Evolutionary conservation across 805 yeast genomes (phyloP), one percentile per base, ranked within the genome.

Genomic region (Clavispora fructus): DNA sequence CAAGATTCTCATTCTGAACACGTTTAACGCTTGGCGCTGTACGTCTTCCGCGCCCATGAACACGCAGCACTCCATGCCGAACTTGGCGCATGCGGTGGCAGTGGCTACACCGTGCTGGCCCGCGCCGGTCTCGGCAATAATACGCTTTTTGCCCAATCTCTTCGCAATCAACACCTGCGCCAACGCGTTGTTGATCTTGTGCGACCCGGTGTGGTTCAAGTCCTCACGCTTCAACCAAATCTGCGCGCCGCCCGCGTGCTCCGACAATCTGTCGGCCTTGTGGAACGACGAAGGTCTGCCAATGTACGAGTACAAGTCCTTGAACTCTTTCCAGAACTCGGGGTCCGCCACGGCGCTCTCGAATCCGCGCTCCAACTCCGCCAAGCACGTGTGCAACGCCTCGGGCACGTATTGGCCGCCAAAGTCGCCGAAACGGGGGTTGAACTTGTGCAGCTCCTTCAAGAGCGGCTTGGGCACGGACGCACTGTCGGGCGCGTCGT

Each of bases 341-440:
- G 90, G 94, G 68, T 94, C 99, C 27, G 91, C 88, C 54, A 83
- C 83, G 16, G 97, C 97, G 38, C 74, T 77, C 63, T 87, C 91
- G 64, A 91, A 95, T 4, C 89, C 97, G 44, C 64, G 73, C 71
- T 94, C 99, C 47, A 94, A 78, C 69, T 94, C 96, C 51, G 82
- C 79, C 57, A 94, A 76, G 73, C 98, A 92, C 39, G 95, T 80
- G 68, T 91, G 92, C 60, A 94, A 73, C 19, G 95, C 88, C 73
- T 94, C 99, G 35, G 99, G 99, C 35, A 94, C 99, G 62, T 89
- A 94, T 72, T 94, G 99, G 49, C 99, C 99, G 64, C 99, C 99
- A 62, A 89, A 95, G 42, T 82, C 90, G 60, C 98, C 99, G 59
- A 92, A 92, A 52, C 85, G 77, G 47, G 92, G 85, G 55, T 82